Base-by-base conservation (phyloP, 2,329 filamentous ascomycete species). In the Paecilomyces fulvus region DNA sequence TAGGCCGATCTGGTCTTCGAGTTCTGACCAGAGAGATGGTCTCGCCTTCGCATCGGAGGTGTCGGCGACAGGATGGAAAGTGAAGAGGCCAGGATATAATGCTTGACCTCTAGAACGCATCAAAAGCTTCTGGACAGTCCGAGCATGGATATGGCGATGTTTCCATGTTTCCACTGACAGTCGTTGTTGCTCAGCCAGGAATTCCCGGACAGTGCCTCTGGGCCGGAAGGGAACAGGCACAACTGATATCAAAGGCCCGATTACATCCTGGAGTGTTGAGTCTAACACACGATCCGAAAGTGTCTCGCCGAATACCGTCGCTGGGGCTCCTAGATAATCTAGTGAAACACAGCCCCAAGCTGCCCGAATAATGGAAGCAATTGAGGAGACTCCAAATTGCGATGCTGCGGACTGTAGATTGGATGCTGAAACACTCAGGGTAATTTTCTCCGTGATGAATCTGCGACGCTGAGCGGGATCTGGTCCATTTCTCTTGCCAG, bases 1-100 rank as follows among this genome's bases (percentile, higher is more conserved):
- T 12, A 76, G 64, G 1, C 67, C 64, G 23, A 74, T 60, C 5
- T 66, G 60, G 57, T 71, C 65, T 12, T 68, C 66, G 3, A 65
- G 50, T 51, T 68, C 64, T 2, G 51, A 57, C 65, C 71, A 75
- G 1, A 69, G 50, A 6, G 51, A 21, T 1, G 59, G 17, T 14
- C 53, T 49, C 17, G 51, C 11, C 12, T 48, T n/a, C 4, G 52
- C 43, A 3, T 56, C 30, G 4, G 58, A 17, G 5, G 52, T 43
- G n/a, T 60, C 56, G 20, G 51, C 43, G 2, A 51, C 52, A 8
- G 60, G 63, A 52, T 71, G 65, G 52, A 71, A 72, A 21, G 67
- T 69, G 55, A 70, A 71, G 7, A 71, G 57, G 2, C 67, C 70
- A 2, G 70, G 67, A 55, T 71, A 72, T 6, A 72, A 51, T 3